Evolutionary conservation across 2,329 filamentous ascomycete species (phyloP), one percentile per base, ranked within the genome.

Genomic region (Pleomassaria siparia): DNA sequence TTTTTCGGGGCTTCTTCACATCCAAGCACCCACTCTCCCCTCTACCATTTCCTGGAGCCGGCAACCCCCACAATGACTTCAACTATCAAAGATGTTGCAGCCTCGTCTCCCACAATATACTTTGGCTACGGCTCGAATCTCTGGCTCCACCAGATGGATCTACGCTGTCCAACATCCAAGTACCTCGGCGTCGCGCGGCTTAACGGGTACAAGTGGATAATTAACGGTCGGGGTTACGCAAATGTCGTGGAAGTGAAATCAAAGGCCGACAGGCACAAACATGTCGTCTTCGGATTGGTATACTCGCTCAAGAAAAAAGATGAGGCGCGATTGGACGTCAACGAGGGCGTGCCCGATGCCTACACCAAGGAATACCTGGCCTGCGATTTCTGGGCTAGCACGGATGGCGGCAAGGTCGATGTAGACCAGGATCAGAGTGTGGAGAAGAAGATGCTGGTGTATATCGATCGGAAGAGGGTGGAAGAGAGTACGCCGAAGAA

Each of bases 61-160:
- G 7, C 25, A 26, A 12, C 25, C 25, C 7, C 7, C 7, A 37
- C 35, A 15, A 37, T 37, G 35, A 8, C 30, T n/a, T 15, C 35
- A 10, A 6, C 35, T 10, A 40, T 26, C 15, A 10, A 20, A 40
- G n/a, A 5, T 30, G 15, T 3, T 8, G 2, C 30, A 13, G 33
- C 22, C 28, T 9, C 15, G 30, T 24, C 32, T 9, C 36, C 25
- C 12, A 73, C 64, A 42, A 67, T 83, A 54, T 88, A 88, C 74
- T 88, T 89, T 63, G 86, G 81, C 59, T 89, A 86, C 69, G 86
- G 86, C 53, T 84, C 80, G 64, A 89, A 89, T 66, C 77, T 89
- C 48, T 87, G 83, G 65, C 77, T 77, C 1, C 69, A 76, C 22
- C 85, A 88, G 68, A 89, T 89, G 86, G 58, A 58, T 3, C 56